Evolutionary conservation across 1,139 yeast genomes (phyloP).

Genomic region (Pichia sp.): DNA sequence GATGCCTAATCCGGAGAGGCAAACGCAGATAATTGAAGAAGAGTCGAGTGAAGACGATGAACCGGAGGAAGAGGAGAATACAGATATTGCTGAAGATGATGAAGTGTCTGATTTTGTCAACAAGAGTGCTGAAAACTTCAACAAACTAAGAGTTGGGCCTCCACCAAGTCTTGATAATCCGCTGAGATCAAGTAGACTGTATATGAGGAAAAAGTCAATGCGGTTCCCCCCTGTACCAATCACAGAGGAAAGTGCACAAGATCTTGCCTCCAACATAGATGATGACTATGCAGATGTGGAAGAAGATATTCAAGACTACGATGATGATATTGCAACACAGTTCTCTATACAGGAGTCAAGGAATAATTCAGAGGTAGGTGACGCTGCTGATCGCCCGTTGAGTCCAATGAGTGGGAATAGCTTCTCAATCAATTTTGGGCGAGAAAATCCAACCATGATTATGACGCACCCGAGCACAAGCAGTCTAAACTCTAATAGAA

Average conservation of each 20-base stretch:
- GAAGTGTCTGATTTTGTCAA: neutral
- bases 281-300: slow-evolving; percentile 13
- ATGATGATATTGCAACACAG: slow-evolving; percentile 9
- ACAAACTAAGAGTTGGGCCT: neutral
- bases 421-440: too few relatives aligned
- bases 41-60: slow-evolving; percentile 15
- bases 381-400: too few relatives aligned
- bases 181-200: slow-evolving; percentile 1
- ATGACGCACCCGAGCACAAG: too few relatives aligned
- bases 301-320: slow-evolving; percentile 9
- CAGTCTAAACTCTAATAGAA: too few relatives aligned
- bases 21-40: slow-evolving; percentile 29
- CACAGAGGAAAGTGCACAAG: slow-evolving; percentile 11
- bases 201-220: slow-evolving; percentile 7
- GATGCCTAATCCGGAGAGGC: slow-evolving; percentile 22
- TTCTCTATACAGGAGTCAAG: slow-evolving; percentile 3
- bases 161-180: neutral
- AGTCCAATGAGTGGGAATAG: too few relatives aligned
- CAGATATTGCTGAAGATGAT: slow-evolving; percentile 1
- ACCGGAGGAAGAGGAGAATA: slow-evolving; percentile 9
- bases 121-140: neutral
- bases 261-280: slow-evolving; percentile 4
- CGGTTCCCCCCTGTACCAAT: slow-evolving; percentile 10
- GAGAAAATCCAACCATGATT: too few relatives aligned
- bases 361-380: too few relatives aligned